Base-by-base conservation (phyloP, 441 rosid genomes). In the Syzygium syzygioides region DNA sequence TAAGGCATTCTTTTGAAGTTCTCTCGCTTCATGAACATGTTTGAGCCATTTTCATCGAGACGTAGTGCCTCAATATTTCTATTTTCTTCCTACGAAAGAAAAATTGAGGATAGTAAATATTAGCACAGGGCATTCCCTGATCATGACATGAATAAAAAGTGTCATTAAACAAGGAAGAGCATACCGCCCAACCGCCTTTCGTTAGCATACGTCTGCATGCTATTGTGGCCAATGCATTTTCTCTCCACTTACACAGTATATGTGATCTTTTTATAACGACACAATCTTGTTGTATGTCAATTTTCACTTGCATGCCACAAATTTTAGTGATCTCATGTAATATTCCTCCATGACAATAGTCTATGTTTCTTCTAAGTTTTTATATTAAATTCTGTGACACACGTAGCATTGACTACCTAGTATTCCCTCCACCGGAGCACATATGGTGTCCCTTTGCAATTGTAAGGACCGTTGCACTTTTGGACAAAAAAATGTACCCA, bases 1-100 rank as follows among this genome's bases (percentile, higher is more conserved):
- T 64, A 30, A 8, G 76, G 76, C 76, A 64, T 30, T 30, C 11
- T 64, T 30, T 30, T 30, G 10, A 7, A 64, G 41, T 41, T 17
- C 4, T 3, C 0, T 30, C 0, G 6, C 23, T 0, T 0, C 23
- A 30, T 15, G 23, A 64, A 64, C 41, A 3, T 18, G 0, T 0
- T 64, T 0, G 76, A 64, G 23, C 76, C 76, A 0, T 9, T 64
- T 64, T 64, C 0, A 3, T 64, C 12, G 1, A 64, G 41, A 30
- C 12, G 1, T 17, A 64, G 18, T 7, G 76, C 76, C 76, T 30
- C 23, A 3, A 64, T 4, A 15, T 8, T 0, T 64, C 32, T 32
- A 32, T 32, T 66, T 0, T 66, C 76, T 6, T 4, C 0, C 76
- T 66, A 66, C 5, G 9, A 19, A 55, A 55, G 2, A 30, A 30